Base-by-base conservation (phyloP, 2,329 filamentous ascomycete species). In the Hymenoscyphus albidus region DNA sequence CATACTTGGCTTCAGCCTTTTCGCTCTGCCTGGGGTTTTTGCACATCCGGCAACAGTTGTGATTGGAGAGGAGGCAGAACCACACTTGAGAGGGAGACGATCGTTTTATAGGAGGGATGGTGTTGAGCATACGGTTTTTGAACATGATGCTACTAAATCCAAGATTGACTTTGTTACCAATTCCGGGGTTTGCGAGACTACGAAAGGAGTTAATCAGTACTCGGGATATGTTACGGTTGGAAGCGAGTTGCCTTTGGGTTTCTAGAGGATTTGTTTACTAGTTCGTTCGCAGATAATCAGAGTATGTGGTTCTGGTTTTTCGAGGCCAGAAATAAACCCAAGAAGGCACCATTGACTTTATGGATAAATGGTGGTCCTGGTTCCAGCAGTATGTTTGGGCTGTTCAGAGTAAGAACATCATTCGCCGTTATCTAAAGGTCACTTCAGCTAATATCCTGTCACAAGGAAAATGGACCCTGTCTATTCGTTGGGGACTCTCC, bases 41-140 rank as follows among this genome's bases (percentile, higher is more conserved):
- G 44, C 44, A 22, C 44, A 22, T 51, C 44, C 44, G 10, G 44
- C 44, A 2, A 51, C n/a, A 6, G 22, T 18, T 9, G 44, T 51
- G 6, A 22, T 51, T 51, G 44, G 44, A 51, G 14, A 51, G 10
- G 44, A 51, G 44, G 44, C 22, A 51, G 44, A n/a, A 18, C 44
- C 44, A 51, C 18, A 51, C 22, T 12, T 51, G 44, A 51, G 63
- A 62, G 69, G 72, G 59, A 73, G 72, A 54, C 63, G 70, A 9
- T 75, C 74, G 1, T 69, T 70, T 42, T 68, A 75, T 31, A 65
- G 70, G 57, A 68, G 70, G 32, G 67, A 76, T 69, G 76, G 76
- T 2, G 67, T 73, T 35, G 76, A 74, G 9, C 80, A 79, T 69
- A 79, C 74, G 32, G 75, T 81, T 58, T 81, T 80, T 64, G 76